A percentile compares a stretch with the other conserved stretches of the same genome.
Evolutionary conservation across 2,329 filamentous ascomycete genomes (phyloP).

Genomic region (Penicillium thymicola): DNA sequence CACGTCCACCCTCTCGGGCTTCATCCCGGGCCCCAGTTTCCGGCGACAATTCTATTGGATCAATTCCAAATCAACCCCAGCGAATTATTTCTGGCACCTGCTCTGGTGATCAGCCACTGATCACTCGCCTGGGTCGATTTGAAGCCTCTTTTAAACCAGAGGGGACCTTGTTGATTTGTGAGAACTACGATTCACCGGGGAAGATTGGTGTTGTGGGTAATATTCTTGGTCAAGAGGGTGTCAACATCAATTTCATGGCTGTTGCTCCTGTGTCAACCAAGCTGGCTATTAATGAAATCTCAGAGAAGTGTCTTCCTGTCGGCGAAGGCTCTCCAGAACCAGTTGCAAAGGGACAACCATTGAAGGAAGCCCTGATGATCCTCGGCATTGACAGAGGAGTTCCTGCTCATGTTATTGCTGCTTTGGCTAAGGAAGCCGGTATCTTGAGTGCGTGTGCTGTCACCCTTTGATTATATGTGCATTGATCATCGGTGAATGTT

Average conservation of each 20-base stretch:
- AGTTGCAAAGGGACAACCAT: background rate
- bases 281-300: background rate
- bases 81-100: slow-evolving; percentile 51
- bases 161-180: slow-evolving; percentile 71
- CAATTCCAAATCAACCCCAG: slow-evolving; percentile 35
- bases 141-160: slow-evolving; percentile 69
- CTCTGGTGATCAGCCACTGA: slow-evolving; percentile 50
- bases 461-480: slow-evolving; percentile 31
- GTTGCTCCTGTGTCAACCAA: slow-evolving; percentile 52
- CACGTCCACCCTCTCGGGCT: slow-evolving; percentile 38
- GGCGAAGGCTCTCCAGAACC: slow-evolving; percentile 1
- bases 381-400: slow-evolving; percentile 68
- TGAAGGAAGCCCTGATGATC: slow-evolving; percentile 76
- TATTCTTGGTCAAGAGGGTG: slow-evolving; percentile 63
- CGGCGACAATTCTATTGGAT: slow-evolving; percentile 6
- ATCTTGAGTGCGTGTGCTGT: slow-evolving; percentile 55
- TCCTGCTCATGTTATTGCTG: slow-evolving; percentile 52
- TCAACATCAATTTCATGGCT: slow-evolving; percentile 80
- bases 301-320: background rate
- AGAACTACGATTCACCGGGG: slow-evolving; percentile 77
- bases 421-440: slow-evolving; percentile 49
- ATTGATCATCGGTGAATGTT: background rate
- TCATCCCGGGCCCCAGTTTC: slow-evolving; percentile 38
- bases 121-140: slow-evolving; percentile 71
- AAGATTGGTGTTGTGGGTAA: slow-evolving; percentile 79